phyloP scores from a whole-genome alignment of 192 early-diverging fungal species.

The Thamnidium elegans region DNA sequence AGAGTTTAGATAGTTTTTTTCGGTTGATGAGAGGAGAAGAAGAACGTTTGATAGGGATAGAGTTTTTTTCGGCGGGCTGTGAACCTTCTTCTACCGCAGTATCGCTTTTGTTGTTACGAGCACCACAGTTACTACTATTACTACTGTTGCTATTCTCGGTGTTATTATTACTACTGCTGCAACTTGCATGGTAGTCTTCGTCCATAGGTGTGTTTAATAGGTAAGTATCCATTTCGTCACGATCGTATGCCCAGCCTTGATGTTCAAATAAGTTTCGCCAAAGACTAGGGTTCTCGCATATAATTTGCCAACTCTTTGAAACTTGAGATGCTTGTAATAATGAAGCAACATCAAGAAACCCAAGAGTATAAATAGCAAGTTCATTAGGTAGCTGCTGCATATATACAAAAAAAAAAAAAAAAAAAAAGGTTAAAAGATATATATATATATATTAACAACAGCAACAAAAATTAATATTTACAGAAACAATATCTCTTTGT shows the following conservation, averaged over 20 bases:
- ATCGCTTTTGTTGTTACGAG: too few species aligned
- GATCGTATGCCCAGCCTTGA: slow-evolving; percentile 18
- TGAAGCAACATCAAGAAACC: slow-evolving; percentile 45
- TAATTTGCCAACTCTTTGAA: slow-evolving; percentile 52
- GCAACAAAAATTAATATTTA: slow-evolving; percentile 15
- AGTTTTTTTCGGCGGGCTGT: not conserved
- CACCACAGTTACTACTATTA: too few species aligned
- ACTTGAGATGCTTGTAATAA: slow-evolving; percentile 46
- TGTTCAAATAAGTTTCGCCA: slow-evolving; percentile 53
- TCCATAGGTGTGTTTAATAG: not conserved
- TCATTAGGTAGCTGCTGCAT: slow-evolving; percentile 48
- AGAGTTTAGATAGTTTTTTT: too few species aligned
- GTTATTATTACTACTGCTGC: too few species aligned
- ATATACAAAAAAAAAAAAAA: not conserved
- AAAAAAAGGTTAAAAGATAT: not conserved
- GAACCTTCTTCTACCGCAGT: too few species aligned
- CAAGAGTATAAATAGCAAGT: slow-evolving; percentile 50
- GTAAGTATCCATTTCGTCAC: not conserved
- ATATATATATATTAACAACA: not conserved
- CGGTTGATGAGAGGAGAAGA: too few species aligned
- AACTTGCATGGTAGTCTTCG: not conserved
- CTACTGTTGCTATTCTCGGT: too few species aligned
- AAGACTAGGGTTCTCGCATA: slow-evolving; percentile 50
- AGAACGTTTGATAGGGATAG: not conserved
- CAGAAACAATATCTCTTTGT: slow-evolving; percentile 50